Evolutionary conservation across 805 yeast genomes (phyloP).

Genomic region (Hyphopichia homilentoma): DNA sequence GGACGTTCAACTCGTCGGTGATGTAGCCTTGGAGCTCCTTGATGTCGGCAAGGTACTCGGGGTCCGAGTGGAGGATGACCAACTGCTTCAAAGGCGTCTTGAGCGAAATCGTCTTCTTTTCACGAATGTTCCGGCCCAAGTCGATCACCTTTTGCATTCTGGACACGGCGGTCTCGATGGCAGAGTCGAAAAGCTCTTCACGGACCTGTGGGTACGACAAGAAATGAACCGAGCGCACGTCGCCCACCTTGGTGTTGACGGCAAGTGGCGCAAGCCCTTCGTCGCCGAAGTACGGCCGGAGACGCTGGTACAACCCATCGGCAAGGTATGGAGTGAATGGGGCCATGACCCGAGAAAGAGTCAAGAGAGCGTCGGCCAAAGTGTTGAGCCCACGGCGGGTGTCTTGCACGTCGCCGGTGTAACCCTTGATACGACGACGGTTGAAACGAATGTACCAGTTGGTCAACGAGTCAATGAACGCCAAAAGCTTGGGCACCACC

Average conservation of each 20-base stretch:
- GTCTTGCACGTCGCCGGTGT: constrained; percentile 66
- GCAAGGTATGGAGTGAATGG: constrained; percentile 97
- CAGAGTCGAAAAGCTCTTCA: constrained; percentile 73
- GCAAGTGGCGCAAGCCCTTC: constrained; percentile 46
- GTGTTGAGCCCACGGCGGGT: constrained; percentile 86
- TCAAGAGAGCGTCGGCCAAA: constrained; percentile 82
- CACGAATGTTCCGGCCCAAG: constrained; percentile 93
- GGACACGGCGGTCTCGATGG: constrained; percentile 80
- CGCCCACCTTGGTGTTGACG: constrained; percentile 45
- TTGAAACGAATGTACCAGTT: constrained; percentile 99
- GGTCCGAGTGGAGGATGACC: constrained; percentile 80
- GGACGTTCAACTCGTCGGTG: constrained; percentile 86
- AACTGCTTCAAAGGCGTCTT: constrained; percentile 91
- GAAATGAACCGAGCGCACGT: constrained; percentile 88
- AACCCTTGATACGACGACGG: constrained; percentile 96
- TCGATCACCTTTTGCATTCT: constrained; percentile 98
- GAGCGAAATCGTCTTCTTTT: constrained; percentile 87
- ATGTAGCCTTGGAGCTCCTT: constrained; percentile 75
- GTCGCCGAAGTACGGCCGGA: constrained; percentile 59
- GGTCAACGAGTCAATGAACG: constrained; percentile 89
- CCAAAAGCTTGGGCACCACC: constrained; percentile 88
- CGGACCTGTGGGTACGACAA: constrained; percentile 84
- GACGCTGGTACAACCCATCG: constrained; percentile 79
- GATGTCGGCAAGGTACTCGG: constrained; percentile 70
- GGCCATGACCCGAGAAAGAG: constrained; percentile 93